These are phyloP conservation scores for Nothomitra cinnamomea DNA, from an alignment of 2,329 filamentous ascomycete species.

Conservation along the genomic window DNA sequence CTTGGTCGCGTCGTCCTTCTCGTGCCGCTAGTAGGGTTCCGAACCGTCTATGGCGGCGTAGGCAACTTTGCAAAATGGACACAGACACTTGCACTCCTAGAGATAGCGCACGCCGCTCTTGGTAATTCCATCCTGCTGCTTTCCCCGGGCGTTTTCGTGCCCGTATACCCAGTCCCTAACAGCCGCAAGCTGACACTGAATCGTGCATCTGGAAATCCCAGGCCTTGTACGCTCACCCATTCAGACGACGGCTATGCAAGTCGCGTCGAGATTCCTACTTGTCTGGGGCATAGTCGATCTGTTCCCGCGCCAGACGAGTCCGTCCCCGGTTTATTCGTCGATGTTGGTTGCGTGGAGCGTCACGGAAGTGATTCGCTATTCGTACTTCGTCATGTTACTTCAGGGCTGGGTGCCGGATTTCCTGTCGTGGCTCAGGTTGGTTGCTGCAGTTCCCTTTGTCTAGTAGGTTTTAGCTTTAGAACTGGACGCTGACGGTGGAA, in stretches of 20 bases:
- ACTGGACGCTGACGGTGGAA: slow-evolving; percentile 7
- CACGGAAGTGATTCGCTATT: slow-evolving; percentile 87
- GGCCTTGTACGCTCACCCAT: slow-evolving; percentile 75
- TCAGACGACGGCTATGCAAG: slow-evolving; percentile 77
- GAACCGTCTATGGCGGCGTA: slow-evolving; percentile 41
- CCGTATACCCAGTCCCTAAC: no score
- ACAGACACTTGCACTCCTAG: slow-evolving; percentile 68
- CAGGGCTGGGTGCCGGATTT: slow-evolving; percentile 37
- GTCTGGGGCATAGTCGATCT: slow-evolving; percentile 69
- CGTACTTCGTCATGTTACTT: slow-evolving; percentile 69
- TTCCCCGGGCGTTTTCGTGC: no score
- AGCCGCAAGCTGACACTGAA: no score
- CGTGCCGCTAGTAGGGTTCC: slow-evolving; percentile 32
- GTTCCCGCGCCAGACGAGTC: slow-evolving; percentile 47
- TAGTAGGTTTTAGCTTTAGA: no score
- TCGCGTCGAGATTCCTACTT: slow-evolving; percentile 69
- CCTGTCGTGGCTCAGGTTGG: slow-evolving; percentile 60
- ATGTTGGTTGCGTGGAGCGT: slow-evolving; percentile 80
- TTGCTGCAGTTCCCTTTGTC: not conserved
- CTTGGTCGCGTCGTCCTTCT: slow-evolving; percentile 51
- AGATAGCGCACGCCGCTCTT: slow-evolving; percentile 64
- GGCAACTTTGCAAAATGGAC: slow-evolving; percentile 59
- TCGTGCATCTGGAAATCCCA: slow-evolving; percentile 19
- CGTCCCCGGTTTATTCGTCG: slow-evolving; percentile 46
- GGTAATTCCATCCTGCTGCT: slow-evolving; percentile 30